Conservation (phyloP, 2,329 filamentous ascomycete species). For the Bisporella sp. region DNA sequence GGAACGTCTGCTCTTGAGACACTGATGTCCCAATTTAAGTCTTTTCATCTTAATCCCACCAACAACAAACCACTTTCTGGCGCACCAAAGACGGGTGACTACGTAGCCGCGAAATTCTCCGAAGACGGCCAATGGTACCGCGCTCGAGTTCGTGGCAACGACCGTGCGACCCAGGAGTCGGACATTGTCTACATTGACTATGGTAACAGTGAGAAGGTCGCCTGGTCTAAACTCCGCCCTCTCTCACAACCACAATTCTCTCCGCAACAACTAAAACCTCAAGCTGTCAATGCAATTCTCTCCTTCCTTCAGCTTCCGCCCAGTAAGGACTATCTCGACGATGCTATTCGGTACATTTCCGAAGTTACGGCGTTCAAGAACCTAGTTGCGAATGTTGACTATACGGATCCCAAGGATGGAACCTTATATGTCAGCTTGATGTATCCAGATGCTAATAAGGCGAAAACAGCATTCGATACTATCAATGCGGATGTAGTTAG, state of each 20-base stretch:
- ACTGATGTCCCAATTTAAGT: constrained; percentile 84
- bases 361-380: constrained; percentile 68
- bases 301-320: constrained; percentile 86
- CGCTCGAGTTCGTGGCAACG: constrained; percentile 82
- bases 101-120: constrained; percentile 85
- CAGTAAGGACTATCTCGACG: constrained; percentile 72
- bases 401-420: constrained; percentile 67
- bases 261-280: constrained; percentile 72
- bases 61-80: constrained; percentile 69
- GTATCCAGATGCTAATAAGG: constrained; percentile 60
- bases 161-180: constrained; percentile 79
- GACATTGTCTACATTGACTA: constrained; percentile 96
- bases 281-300: constrained; percentile 80
- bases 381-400: constrained; percentile 88
- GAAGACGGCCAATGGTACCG: constrained; percentile 93
- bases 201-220: constrained; percentile 83
- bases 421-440: constrained; percentile 82
- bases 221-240: constrained; percentile 79
- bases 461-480: constrained; percentile 56
- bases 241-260: constrained; percentile 75
- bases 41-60: constrained; percentile 78
- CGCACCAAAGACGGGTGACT: constrained; percentile 83
- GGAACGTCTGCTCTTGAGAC: constrained; percentile 80
- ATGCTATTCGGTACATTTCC: constrained; percentile 69
- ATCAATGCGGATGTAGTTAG: constrained; percentile 83